phyloP scores from a whole-genome alignment of 345 rosid species.

The Excoecaria cochinchinensis region DNA sequence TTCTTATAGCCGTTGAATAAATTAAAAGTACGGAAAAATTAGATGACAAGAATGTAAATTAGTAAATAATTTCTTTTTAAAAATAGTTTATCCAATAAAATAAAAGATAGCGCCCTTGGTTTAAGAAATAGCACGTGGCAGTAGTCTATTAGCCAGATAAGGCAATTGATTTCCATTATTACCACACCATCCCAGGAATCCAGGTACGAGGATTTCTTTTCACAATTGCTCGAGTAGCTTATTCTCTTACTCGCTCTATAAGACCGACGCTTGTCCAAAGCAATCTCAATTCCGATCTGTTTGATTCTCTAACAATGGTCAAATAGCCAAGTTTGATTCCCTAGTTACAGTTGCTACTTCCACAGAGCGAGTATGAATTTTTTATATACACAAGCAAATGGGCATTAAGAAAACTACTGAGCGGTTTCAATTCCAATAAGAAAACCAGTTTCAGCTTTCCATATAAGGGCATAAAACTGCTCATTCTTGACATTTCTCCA shows the following conservation, averaged over 20 bases:
- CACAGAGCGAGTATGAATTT: not conserved
- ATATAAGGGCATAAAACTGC: conserved; percentile 6
- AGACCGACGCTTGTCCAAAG: conserved; percentile 2
- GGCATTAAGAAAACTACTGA: not conserved
- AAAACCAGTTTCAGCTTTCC: conserved; percentile 17
- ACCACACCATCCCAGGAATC: conserved; percentile 19
- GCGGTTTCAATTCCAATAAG: not conserved
- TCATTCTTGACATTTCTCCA: not conserved
- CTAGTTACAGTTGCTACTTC: not conserved
- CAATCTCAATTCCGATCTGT: not conserved
- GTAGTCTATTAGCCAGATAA: conserved; percentile 15
- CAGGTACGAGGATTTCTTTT: conserved; percentile 20
- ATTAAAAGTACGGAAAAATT: not conserved
- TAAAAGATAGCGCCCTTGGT: not conserved
- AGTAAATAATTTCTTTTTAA: too few relatives aligned
- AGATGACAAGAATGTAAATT: too few relatives aligned
- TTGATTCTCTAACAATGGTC: not conserved
- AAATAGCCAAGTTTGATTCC: conserved; percentile 2
- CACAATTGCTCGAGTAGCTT: not conserved
- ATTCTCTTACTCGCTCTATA: not conserved
- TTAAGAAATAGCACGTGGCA: conserved; percentile 22
- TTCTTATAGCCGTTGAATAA: not conserved
- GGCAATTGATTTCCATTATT: not conserved
- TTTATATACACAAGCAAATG: not conserved
- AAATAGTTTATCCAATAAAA: not conserved